Base-by-base conservation (phyloP, 495 filamentous ascomycete species). In the Neurospora hispaniola region DNA sequence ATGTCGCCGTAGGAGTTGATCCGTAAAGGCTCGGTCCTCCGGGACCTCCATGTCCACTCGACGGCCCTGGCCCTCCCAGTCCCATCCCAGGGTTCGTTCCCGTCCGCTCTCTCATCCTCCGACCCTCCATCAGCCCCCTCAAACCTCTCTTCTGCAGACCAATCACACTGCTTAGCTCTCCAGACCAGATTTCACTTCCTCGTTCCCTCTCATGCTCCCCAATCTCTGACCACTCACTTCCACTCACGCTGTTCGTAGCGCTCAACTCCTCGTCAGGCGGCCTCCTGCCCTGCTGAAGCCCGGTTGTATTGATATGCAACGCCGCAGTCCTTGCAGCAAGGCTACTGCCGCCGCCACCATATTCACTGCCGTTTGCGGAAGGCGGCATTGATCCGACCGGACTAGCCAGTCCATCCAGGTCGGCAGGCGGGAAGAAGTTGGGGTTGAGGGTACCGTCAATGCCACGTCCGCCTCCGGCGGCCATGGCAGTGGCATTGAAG, bases 401-500 rank as follows among this genome's bases (percentile, higher is more conserved):
- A 48, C 78, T 76, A 70, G 73, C 69, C 70, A 80, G 54, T 59
- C 74, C 75, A 72, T 80, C 73, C 31, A 79, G 70, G 48, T 75
- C 73, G 46, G 74, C 71, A 40, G 76, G 59, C 18, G 79, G 79
- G 76, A 83, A 85, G 73, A 82, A 78, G 84, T 86, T 86, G 35
- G 83, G 84, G 73, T 85, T 85, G 23, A 85, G 77, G 18, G 78
- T 78, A 27, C 85, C 85, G 74, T 86, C 85, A 71, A 86, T 91
- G 71, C 91, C 92, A 2, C 93, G 86, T 2, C 96, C 96, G 38
- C 95, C 94, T 1, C 96, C 96, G 9, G 96, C 96, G 4, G 95
- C 96, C 96, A 98, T 98, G 69, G 96, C 96, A 0, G 95, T 94
- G 0, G 96, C 96, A 75, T 99, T 99, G 87, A 98, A 99, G 16